Evolutionary conservation across 768 basidiomycete species (phyloP), one percentile per base, ranked within the genome.

Genomic region (Lactarius hengduanensis): DNA sequence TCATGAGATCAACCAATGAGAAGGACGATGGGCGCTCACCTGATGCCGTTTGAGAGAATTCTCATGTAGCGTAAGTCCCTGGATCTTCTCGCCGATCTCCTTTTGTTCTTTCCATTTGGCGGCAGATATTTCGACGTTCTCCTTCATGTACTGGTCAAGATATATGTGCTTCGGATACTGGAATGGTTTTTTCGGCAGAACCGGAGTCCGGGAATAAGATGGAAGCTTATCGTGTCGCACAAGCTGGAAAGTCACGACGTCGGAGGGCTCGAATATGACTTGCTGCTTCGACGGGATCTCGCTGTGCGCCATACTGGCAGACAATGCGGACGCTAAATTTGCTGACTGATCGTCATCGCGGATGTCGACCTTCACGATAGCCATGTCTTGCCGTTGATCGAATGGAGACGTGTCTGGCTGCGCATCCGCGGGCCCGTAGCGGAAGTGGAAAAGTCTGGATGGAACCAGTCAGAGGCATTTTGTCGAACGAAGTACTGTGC

Each of bases 121-220:
- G 16, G 75, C 74, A 15, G 81, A 78, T 32, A 81, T 70, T 9
- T 80, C 79, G 4, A 83, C 70, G 50, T 90, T 91, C 59, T 81
- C 80, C 58, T 79, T 79, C 68, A 92, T 69, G 70, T 91, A 94
- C 59, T 86, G 84, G 72, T 94, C 92, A 56, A 93, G 78, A 73
- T 85, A 91, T 57, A 94, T 78, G 22, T 79, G 78, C 69, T 82
- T 84, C 2, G 91, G 91, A 70, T 83, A 94, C 16, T 73, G 74
- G 69, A 92, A 87, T 4, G 58, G 56, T 30, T 67, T 72, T 4
- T 70, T 69, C 1, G 71, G 72, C 15, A 32, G 26, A 2, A 69
- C 45, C 6, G 73, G 67, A 30, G 70, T 59, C 38, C 66, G 63
- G 11, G 65, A 61, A 54, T 71, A 71, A 43, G 74, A 22, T n/a